phyloP scores from a whole-genome alignment of 371 early-diverging fungal genomes.

The Amoeboaphelidium occidentale region DNA sequence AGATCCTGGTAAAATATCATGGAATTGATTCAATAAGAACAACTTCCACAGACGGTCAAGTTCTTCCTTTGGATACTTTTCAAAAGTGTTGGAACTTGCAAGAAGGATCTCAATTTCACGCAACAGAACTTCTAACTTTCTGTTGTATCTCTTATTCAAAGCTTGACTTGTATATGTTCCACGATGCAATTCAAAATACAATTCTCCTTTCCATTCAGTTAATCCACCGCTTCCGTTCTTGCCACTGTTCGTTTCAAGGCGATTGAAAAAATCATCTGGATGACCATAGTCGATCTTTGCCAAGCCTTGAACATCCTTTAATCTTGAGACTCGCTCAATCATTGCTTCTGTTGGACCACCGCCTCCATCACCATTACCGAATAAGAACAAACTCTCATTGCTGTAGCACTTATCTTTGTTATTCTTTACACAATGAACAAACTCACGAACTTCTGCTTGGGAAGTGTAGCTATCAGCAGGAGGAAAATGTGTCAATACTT shows the following conservation, averaged over 20 bases:
- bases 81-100: conserved; percentile 9
- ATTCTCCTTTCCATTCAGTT: conserved; percentile 1
- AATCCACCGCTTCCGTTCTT: conserved; percentile 6
- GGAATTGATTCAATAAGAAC: conserved; percentile 84
- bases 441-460: conserved; percentile 25
- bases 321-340: conserved; percentile 51
- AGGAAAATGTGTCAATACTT: conserved; percentile 62
- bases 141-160: conserved; percentile 51
- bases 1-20: conserved; percentile 83
- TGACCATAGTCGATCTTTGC: conserved; percentile 37
- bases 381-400: conserved; percentile 59
- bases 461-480: conserved; percentile 58
- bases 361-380: conserved; percentile 92
- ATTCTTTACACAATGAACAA: conserved; percentile 34
- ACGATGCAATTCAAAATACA: conserved; percentile 81
- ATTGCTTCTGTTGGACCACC: conserved; percentile 29
- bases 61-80: conserved; percentile 39
- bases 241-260: conserved; percentile 38
- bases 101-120: conserved; percentile 44
- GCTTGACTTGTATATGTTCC: conserved; percentile 91
- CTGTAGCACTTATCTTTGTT: conserved; percentile 54
- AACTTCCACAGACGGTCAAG: conserved; percentile 66
- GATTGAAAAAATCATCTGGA: conserved; percentile 40
- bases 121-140: conserved; percentile 55
- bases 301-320: conserved; percentile 42